Evolutionary conservation across 1,284 basidiomycete genomes (phyloP), one percentile per base, ranked within the genome.

Genomic region (Vanrija humicola): DNA sequence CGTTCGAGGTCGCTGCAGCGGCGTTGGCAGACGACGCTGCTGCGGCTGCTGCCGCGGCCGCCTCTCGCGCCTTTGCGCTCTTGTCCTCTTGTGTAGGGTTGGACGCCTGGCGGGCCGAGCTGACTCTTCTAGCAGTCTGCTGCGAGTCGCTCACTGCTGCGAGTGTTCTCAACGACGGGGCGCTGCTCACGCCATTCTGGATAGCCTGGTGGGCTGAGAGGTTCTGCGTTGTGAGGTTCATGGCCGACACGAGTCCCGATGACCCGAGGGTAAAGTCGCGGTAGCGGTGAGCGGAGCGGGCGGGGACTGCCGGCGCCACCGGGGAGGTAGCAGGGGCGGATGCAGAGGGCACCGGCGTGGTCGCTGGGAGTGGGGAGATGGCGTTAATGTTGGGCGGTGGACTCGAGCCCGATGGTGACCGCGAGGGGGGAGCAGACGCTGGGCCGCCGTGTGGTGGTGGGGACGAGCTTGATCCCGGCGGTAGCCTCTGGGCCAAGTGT

Each of bases 401-500:
- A 12, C 34, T 34, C 34, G 34, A 34, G 43, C 40, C 51, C 38
- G 55, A 54, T 15, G 56, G 43, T 6, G 50, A 34, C 16, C 21
- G 43, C 10, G 26, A 23, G 16, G 42, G 26, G 15, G 49, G 18
- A 16, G 46, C 12, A 5, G 50, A 44, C 14, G 29, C 42, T 21
- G 42, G 21, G 21, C 21, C 28, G 49, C 59, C 42, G 39, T 48
- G 40, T 26, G 23, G 48, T 21, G 66, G 64, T 5, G 62, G 48
- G 44, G 34, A 34, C 34, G 34, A 12, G 9, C 34, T 15, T 5
- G 34, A 34, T 12, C 34, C 34, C 4, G 34, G 34, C 5, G 34
- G 34, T 34, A 43, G 52, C 26, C 55, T 63, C 46, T 64, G 67
- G 15, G 64, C 66, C n/a, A 69, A 54, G 52, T 64, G 64, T 1